Evolutionary conservation across 495 filamentous ascomycete genomes (phyloP), one percentile per base, ranked within the genome.

Genomic region (Cladorrhinum samala): DNA sequence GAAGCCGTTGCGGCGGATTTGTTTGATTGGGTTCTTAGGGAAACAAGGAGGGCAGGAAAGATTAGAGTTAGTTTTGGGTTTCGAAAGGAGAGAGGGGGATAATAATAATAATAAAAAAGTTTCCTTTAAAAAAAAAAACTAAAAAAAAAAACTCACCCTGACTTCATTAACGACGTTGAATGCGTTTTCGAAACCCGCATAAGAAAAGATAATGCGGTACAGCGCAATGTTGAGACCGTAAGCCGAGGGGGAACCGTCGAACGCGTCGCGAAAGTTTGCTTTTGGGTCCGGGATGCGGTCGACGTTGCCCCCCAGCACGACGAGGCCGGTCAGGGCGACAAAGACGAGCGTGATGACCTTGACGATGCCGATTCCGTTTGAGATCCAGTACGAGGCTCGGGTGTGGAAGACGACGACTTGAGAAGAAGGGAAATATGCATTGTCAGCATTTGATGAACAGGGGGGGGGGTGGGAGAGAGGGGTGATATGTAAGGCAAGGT

Each of bases 121-220:
- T n/a, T n/a, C n/a, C n/a, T n/a, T n/a, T n/a, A n/a, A n/a, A n/a
- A n/a, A n/a, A n/a, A n/a, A n/a, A n/a, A n/a, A n/a, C n/a, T n/a
- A n/a, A n/a, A n/a, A n/a, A 14, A 9, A 36, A 21, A 9, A 30
- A 41, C 52, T 9, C 24, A 53, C 58, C 46, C 77, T 81, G 52
- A 86, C 76, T 64, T 87, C 84, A 52, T 84, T 84, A 39, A 84
- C 80, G 16, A 87, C 69, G 49, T 80, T 79, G 58, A 85, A 85
- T 0, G 83, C 80, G 56, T 86, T 85, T 36, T 68, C 59, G 46
- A 79, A 87, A 0, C 84, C 83, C 0, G 71, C 59, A 56, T 85
- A 87, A 0, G 83, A 77, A 54, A 84, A 86, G 27, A 83, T 76
- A 33, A 87, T 75, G 44, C 81, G 81, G 53, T 83, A 73, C 19